Percentiles rank a stretch among this genome's conserved stretches.
These are phyloP conservation scores for Dillenia turbinata DNA, from an alignment of 164 flowering plant species.

Conservation along the genomic window DNA sequence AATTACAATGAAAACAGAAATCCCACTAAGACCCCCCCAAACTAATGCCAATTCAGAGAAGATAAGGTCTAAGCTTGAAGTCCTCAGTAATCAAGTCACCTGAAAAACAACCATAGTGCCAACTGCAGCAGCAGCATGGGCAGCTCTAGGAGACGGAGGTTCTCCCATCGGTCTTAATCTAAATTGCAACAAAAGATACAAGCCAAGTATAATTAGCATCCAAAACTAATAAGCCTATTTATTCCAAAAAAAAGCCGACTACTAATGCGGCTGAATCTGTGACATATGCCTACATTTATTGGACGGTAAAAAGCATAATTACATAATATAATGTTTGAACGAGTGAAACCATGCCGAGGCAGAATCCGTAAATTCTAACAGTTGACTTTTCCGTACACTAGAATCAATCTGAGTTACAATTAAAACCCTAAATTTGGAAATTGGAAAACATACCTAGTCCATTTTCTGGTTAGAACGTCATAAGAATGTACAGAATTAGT, in stretches of 20 bases:
- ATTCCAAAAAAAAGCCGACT: no score
- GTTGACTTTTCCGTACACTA: no score
- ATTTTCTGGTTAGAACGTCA: constrained; percentile 83
- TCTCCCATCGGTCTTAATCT: constrained; percentile 84
- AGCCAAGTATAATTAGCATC: no score
- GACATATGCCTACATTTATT: no score
- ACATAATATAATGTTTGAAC: no score
- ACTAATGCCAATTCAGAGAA: not conserved
- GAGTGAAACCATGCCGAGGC: no score
- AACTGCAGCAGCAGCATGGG: constrained; percentile 93
- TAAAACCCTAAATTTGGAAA: constrained; percentile 8
- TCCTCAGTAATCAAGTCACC: constrained; percentile 34
- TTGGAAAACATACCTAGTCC: constrained; percentile 55
- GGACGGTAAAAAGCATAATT: no score
- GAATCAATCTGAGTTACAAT: not conserved
- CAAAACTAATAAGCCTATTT: no score
- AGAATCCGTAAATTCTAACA: no score
- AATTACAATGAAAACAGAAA: not conserved
- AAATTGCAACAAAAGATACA: constrained; percentile 10
- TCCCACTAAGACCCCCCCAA: not conserved
- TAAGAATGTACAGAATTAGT: constrained; percentile 89
- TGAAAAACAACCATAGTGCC: constrained; percentile 99
- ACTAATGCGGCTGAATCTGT: no score
- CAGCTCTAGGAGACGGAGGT: constrained; percentile 99
- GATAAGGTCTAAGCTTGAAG: not conserved